Evolutionary conservation across 2,329 filamentous ascomycete genomes (phyloP).

Genomic region (Chaetothyriales sp.): DNA sequence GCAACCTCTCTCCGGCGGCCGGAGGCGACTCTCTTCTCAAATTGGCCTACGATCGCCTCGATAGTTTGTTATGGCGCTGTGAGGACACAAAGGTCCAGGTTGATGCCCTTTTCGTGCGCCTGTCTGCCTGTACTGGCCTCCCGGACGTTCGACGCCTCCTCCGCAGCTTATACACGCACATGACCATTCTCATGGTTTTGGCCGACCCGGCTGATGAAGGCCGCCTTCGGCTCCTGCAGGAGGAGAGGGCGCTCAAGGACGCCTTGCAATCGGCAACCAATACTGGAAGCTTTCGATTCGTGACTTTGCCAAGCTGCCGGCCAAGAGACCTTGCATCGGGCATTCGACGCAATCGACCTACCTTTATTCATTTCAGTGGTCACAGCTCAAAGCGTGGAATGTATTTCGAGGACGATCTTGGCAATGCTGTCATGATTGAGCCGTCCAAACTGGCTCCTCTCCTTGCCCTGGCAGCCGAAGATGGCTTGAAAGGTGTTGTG

Average conservation of each 20-base stretch:
- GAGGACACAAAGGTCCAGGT: not conserved
- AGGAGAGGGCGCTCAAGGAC: not conserved
- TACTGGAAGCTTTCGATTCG: not conserved
- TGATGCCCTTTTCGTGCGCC: not conserved
- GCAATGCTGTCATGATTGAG: not conserved
- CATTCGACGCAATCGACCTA: not conserved
- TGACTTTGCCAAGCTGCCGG: not conserved
- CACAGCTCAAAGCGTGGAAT: not conserved
- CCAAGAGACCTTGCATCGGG: not conserved
- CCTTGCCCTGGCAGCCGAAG: not conserved
- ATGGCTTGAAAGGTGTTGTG: not conserved
- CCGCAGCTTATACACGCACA: not conserved
- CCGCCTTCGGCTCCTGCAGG: not conserved
- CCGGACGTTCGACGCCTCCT: not conserved
- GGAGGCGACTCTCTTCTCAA: not conserved
- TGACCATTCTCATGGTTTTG: not conserved
- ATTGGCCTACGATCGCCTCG: not conserved
- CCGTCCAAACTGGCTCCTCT: not conserved
- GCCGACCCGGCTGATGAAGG: not conserved
- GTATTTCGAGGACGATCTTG: not conserved
- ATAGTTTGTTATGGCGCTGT: not conserved
- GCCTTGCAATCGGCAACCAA: not conserved
- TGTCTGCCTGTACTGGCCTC: not conserved
- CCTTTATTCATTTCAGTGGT: not conserved
- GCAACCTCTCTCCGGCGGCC: not conserved